Base-by-base conservation (phyloP, 1,284 basidiomycete species). In the Austroboletus sp. region DNA sequence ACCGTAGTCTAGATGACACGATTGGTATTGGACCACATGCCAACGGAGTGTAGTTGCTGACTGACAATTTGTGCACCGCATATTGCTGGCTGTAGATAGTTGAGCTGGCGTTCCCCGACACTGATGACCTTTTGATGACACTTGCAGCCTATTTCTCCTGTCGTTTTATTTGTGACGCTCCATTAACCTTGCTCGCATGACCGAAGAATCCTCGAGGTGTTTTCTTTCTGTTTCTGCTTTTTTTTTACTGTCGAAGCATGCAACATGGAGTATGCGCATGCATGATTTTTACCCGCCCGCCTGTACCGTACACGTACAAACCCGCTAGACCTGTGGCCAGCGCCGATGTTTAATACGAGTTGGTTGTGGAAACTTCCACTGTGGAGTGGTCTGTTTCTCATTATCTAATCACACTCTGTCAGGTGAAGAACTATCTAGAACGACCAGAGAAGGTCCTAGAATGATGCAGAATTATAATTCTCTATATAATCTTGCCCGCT, bases 1-100 rank as follows among this genome's bases (percentile, higher is more conserved):
- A 90, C 63, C 74, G 83, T 66, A 91, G 82, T 69, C 74, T 90
- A 53, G 88, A 90, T 44, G 82, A 85, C 50, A 61, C 62, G 45
- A 48, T 65, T 26, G 67, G 61, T 21, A 48, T 62, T 26, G 63
- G 62, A 46, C 46, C 57, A 21, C 64, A 63, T 42, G 32, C 64
- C 43, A 66, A 66, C 25, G 63, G 63, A 48, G 54, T 53, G 39
- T 67, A 51, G 44, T 23, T 54, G 47, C 43, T 45, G 47, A 63
- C 48, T 44, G 50, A 48, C 57, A n/a, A 52, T 48, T 44, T 51
- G 39, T 44, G 32, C 38, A 51, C 37, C 42, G 34, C 47, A 46
- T 49, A 50, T 49, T 48, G 47, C 52, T 60, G 43, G 55, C 47
- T 56, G 56, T 59, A 52, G 53, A 59, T 65, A 56, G 47, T 48